A percentile compares a stretch with the other conserved stretches of the same genome.
phyloP scores from a whole-genome alignment of 2,329 filamentous ascomycete genomes.

The Cyphellophora europaea region DNA sequence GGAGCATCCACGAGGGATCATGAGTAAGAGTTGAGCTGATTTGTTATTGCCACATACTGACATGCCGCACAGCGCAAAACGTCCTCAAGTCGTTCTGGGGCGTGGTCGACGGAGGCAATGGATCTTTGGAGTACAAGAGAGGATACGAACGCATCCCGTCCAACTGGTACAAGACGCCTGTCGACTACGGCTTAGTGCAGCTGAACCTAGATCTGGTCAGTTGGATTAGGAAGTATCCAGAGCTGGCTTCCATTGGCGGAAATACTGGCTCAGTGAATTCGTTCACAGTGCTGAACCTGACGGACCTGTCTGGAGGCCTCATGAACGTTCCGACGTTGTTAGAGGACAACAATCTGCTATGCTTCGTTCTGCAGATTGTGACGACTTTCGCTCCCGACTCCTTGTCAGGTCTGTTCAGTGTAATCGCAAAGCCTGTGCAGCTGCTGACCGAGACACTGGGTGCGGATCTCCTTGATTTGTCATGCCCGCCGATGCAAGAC shows the following conservation, averaged over 20 bases:
- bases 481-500: no score
- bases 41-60: neutral
- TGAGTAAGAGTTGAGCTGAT: conserved; percentile 22
- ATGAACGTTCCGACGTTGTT: conserved; percentile 33
- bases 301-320: conserved; percentile 30
- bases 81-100: conserved; percentile 39
- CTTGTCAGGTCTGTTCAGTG: conserved; percentile 27
- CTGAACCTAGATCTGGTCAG: conserved; percentile 32
- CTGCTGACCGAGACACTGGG: conserved; percentile 24
- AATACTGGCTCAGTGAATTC: conserved; percentile 43
- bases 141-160: conserved; percentile 43
- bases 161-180: conserved; percentile 40
- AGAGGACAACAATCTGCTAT: conserved; percentile 40
- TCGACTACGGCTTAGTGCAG: conserved; percentile 30
- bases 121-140: conserved; percentile 31
- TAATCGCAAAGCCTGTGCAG: conserved; percentile 23
- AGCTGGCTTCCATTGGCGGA: conserved; percentile 39
- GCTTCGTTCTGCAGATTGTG: conserved; percentile 33
- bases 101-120: conserved; percentile 31
- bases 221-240: conserved; percentile 30
- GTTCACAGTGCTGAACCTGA: conserved; percentile 39
- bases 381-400: conserved; percentile 34
- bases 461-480: no score
- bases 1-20: conserved; percentile 29
- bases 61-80: conserved; percentile 24